Conservation (phyloP, 495 filamentous ascomycete species). For the Penicillium lividum region DNA sequence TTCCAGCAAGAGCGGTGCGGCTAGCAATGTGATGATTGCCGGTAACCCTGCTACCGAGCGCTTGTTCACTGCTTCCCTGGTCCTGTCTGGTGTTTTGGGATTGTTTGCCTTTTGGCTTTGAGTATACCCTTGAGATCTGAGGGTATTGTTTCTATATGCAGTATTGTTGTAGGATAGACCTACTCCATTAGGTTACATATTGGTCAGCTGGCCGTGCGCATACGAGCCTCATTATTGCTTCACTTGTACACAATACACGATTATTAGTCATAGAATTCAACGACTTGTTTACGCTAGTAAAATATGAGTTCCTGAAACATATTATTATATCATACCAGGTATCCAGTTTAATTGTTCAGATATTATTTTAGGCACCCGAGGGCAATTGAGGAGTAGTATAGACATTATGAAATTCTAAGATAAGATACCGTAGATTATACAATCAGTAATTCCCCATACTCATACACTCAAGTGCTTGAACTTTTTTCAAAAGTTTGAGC, state of each 20-base stretch:
- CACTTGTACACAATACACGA: constrained; percentile 12
- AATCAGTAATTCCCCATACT: constrained; percentile 1
- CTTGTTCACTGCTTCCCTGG: constrained; percentile 23
- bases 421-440: not conserved
- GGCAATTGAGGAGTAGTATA: too few relatives aligned
- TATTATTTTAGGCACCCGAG: too few relatives aligned
- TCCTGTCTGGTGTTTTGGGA: constrained; percentile 26
- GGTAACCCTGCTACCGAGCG: constrained; percentile 23
- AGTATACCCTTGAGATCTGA: not conserved
- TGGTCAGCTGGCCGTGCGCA: constrained; percentile 9
- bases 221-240: constrained; percentile 13
- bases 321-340: not conserved
- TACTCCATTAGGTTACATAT: constrained; percentile 5
- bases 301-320: not conserved
- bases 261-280: constrained; percentile 13
- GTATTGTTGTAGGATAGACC: constrained; percentile 20
- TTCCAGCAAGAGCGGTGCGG: constrained; percentile 24
- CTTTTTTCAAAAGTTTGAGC: too few relatives aligned
- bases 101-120: constrained; percentile 28
- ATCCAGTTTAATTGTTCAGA: too few relatives aligned
- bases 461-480: constrained; percentile 2
- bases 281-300: not conserved
- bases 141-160: constrained; percentile 27
- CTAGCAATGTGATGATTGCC: constrained; percentile 15
- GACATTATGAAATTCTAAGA: not conserved